Percentiles rank a stretch among this genome's conserved stretches.
Conservation (phyloP, 2,329 filamentous ascomycete species). For the Calonectria multiphialidica region DNA sequence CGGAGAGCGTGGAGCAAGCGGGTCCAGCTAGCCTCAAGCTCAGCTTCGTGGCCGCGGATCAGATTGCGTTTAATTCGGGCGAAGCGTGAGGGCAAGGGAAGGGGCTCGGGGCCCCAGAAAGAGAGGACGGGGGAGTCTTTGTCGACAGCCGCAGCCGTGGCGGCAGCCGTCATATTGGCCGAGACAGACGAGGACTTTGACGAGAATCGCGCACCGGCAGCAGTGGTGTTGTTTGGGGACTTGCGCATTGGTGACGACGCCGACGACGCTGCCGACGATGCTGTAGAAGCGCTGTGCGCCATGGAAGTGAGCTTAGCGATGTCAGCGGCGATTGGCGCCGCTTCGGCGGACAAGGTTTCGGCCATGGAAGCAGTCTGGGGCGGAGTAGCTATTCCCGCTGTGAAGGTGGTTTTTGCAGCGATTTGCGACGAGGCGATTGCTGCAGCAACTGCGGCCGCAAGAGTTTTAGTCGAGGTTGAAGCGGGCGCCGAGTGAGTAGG, state of each 20-base stretch:
- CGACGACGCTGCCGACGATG: conserved; percentile 1
- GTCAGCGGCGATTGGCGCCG: conserved; percentile 10
- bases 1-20: conserved; percentile 65
- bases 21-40: conserved; percentile 66
- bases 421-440: conserved; percentile 28
- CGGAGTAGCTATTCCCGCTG: conserved; percentile 1
- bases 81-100: conserved; percentile 70
- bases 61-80: conserved; percentile 67
- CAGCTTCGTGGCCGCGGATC: conserved; percentile 66
- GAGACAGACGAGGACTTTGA: conserved; percentile 24
- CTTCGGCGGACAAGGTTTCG: background rate
- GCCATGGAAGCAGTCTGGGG: background rate
- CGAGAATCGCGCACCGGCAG: background rate
- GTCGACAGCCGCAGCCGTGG: conserved; percentile 37
- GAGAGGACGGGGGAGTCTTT: conserved; percentile 66
- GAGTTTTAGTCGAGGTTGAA: conserved; percentile 30
- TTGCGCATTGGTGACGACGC: conserved; percentile 7
- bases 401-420: conserved; percentile 5
- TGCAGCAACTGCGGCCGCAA: conserved; percentile 31
- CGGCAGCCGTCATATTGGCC: conserved; percentile 23
- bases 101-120: conserved; percentile 68
- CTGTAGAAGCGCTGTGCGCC: conserved; percentile 10
- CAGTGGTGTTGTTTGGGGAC: background rate
- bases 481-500: conserved; percentile 36
- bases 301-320: conserved; percentile 20